Conservation (phyloP, 2,329 filamentous ascomycete genomes). For the Hortaea sp. region DNA sequence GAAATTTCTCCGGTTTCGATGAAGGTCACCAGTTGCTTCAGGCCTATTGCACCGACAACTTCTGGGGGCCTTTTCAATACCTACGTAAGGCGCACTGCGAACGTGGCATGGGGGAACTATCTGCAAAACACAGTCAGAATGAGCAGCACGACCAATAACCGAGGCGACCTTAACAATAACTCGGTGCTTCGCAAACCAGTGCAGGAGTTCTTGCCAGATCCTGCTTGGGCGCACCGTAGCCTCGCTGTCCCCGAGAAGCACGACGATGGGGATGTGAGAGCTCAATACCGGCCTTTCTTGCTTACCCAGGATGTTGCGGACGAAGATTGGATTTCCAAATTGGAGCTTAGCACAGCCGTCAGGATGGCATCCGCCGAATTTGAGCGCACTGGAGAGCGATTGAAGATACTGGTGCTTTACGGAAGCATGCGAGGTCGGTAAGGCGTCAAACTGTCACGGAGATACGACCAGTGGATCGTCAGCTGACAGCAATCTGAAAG, state of each 20-base stretch:
- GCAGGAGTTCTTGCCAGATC: conserved; percentile 1
- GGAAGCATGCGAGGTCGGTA: conserved; percentile 43
- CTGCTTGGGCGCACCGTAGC: background rate
- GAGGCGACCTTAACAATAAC: conserved; percentile 7
- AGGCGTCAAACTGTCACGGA: background rate
- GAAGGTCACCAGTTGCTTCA: no score
- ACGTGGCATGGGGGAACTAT: no score
- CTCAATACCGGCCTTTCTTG: conserved; percentile 49
- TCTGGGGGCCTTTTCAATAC: no score
- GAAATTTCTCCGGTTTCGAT: no score
- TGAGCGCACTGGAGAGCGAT: conserved; percentile 26
- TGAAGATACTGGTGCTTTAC: conserved; percentile 52
- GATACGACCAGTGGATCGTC: background rate
- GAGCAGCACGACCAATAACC: background rate
- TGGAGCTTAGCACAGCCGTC: conserved; percentile 46
- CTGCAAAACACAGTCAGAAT: background rate
- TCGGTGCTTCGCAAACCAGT: conserved; percentile 3
- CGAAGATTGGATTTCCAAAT: conserved; percentile 45
- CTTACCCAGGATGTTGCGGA: conserved; percentile 27
- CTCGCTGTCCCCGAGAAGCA: conserved; percentile 37
- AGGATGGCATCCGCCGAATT: conserved; percentile 43
- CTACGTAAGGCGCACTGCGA: no score
- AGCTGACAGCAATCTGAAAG: conserved; percentile 20
- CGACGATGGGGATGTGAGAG: conserved; percentile 38
- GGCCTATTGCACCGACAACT: no score